A percentile compares a stretch with the other conserved stretches of the same genome.
Evolutionary conservation across 495 filamentous ascomycete species (phyloP).

Genomic region (Neurospora sp.): DNA sequence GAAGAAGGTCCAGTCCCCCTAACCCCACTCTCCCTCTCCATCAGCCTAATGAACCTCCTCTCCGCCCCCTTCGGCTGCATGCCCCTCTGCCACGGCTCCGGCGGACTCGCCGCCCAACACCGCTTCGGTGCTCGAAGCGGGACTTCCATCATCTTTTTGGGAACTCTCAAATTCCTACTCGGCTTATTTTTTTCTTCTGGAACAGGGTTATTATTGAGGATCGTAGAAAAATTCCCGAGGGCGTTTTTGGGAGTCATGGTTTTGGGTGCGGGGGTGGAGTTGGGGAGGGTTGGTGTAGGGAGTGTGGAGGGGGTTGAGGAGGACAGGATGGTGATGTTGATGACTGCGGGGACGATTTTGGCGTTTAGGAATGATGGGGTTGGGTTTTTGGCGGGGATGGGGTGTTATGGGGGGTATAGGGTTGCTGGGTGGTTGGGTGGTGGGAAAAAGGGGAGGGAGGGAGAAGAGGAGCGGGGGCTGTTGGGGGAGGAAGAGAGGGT

Average conservation of each 20-base stretch:
- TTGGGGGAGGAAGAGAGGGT: neutral
- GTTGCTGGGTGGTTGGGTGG: neutral
- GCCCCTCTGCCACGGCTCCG: constrained; percentile 91
- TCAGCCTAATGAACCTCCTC: constrained; percentile 68
- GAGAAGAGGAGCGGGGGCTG: neutral
- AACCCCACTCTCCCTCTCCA: constrained; percentile 68
- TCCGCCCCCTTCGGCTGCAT: constrained; percentile 89
- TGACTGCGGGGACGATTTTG: constrained; percentile 68
- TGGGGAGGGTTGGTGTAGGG: constrained; percentile 72
- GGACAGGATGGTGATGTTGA: constrained; percentile 78
- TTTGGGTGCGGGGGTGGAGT: constrained; percentile 74
- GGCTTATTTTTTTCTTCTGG: constrained; percentile 67
- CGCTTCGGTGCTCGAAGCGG: constrained; percentile 86
- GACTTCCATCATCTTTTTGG: constrained; percentile 69
- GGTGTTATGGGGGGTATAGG: constrained; percentile 28
- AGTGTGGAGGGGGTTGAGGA: constrained; percentile 54
- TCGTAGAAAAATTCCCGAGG: constrained; percentile 61
- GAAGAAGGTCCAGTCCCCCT: constrained; percentile 39
- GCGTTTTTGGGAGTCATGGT: constrained; percentile 78
- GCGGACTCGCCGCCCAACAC: constrained; percentile 80
- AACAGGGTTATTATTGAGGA: constrained; percentile 42
- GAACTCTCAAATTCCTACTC: constrained; percentile 61
- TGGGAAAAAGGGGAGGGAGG: neutral
- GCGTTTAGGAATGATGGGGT: constrained; percentile 86
- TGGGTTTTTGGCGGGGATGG: constrained; percentile 72